phyloP scores from a whole-genome alignment of 73 alveolate genomes.

The Effrenium voratum region DNA sequence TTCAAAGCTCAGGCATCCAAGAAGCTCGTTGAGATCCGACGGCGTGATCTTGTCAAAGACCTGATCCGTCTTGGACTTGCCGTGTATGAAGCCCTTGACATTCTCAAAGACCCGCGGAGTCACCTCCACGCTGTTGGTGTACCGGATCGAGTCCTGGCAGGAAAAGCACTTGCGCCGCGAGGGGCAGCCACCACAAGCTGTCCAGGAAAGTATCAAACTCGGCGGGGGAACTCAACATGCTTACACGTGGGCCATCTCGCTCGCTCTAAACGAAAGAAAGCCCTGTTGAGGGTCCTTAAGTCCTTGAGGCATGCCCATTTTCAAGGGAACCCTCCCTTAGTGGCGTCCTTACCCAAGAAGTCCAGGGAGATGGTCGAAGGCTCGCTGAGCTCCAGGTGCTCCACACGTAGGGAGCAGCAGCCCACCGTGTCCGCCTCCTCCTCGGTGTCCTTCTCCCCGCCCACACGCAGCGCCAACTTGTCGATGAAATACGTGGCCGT shows the following conservation, averaged over 20 bases:
- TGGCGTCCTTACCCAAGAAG: slow-evolving; percentile 99
- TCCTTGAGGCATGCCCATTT: too few relatives aligned
- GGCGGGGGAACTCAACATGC: too few relatives aligned
- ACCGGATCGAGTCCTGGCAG: slow-evolving; percentile 13
- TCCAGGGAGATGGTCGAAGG: slow-evolving; percentile 97
- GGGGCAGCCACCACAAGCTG: too few relatives aligned
- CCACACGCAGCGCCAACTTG: slow-evolving; percentile 99
- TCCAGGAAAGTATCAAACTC: too few relatives aligned
- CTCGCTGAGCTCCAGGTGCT: slow-evolving; percentile 95
- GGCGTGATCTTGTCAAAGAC: slow-evolving; percentile 88
- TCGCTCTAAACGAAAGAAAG: too few relatives aligned
- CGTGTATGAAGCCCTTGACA: slow-evolving; percentile 96
- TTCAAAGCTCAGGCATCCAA: neutral
- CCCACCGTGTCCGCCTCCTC: slow-evolving; percentile 99
- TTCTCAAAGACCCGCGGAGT: slow-evolving; percentile 96
- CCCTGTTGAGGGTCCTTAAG: too few relatives aligned
- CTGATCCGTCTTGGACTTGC: slow-evolving; percentile 95
- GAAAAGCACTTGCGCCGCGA: too few relatives aligned
- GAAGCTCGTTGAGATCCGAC: slow-evolving; percentile 38
- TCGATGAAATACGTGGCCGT: slow-evolving; percentile 99
- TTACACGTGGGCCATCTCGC: too few relatives aligned
- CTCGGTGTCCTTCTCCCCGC: slow-evolving; percentile 99
- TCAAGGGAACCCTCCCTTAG: too few relatives aligned
- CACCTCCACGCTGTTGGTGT: slow-evolving; percentile 58
- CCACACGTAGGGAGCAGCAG: slow-evolving; percentile 99